Percentiles rank a stretch among this genome's conserved stretches.
phyloP scores from a whole-genome alignment of 2,329 filamentous ascomycete genomes.

The Nigrospora osmanthi region DNA sequence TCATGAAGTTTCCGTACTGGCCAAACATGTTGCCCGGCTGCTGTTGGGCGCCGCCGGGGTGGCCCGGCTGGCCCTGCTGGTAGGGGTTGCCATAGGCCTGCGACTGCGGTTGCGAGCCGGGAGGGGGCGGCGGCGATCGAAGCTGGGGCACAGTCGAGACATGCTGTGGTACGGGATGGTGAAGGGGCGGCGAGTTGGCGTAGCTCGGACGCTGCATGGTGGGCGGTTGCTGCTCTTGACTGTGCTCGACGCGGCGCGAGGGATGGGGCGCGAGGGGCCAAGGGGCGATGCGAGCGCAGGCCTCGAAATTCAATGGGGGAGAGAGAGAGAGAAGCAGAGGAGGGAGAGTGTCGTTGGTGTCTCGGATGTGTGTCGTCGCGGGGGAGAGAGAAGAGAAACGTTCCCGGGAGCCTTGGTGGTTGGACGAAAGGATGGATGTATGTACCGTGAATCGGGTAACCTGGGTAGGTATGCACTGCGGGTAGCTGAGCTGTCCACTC shows the following conservation, averaged over 20 bases:
- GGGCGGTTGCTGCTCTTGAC: conserved; percentile 5
- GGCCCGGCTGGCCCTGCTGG: conserved; percentile 44
- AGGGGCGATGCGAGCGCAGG: background rate
- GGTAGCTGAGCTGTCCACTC: no score
- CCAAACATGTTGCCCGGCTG: conserved; percentile 48
- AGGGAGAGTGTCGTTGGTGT: no score
- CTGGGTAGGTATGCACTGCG: no score
- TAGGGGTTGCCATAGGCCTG: conserved; percentile 67
- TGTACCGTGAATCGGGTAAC: no score
- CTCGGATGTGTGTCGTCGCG: no score
- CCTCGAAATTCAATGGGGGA: no score
- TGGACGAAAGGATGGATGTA: no score
- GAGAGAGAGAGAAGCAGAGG: no score
- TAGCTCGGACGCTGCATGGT: conserved; percentile 83
- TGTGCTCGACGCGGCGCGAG: background rate
- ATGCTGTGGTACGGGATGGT: conserved; percentile 96
- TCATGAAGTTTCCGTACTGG: conserved; percentile 88
- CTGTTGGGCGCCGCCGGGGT: background rate
- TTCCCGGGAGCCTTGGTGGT: no score
- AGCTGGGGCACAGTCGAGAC: conserved; percentile 97
- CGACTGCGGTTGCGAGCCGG: conserved; percentile 59
- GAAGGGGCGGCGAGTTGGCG: conserved; percentile 83
- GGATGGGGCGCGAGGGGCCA: background rate
- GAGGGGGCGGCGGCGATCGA: conserved; percentile 82
- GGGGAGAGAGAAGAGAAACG: no score